Evolutionary conservation across 768 basidiomycete species (phyloP), one percentile per base, ranked within the genome.

Genomic region (Lactifluus hygrophoroides): DNA sequence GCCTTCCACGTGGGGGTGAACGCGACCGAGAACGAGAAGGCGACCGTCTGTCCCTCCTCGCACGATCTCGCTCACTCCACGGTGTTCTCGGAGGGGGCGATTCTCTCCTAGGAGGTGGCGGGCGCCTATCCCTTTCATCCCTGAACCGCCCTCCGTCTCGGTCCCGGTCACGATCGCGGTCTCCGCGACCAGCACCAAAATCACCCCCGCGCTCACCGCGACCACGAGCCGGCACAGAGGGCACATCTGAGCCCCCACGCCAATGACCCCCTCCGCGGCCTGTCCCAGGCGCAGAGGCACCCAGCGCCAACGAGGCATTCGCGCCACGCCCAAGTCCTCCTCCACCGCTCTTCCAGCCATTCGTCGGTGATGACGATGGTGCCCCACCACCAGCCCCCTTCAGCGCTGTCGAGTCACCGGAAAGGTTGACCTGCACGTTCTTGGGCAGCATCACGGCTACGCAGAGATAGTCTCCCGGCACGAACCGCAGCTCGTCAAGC

Each of bases 391-490:
- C 65, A 68, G 74, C 70, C 34, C 73, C 80, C 68, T 82, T 84
- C 71, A 80, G 77, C 16, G 75, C 66, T 14, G 77, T 66, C 11
- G 53, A 1, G 57, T 86, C 86, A 6, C 70, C 75, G 3, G 80
- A 28, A 8, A 59, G 30, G 47, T 25, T 77, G 11, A 65, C 64
- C 17, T 69, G 67, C 8, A 70, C 72, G 60, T 80, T 80, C 72
- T 88, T 89, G 14, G 90, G 90, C 42, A 91, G 76, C 28, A 86
- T 69, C 25, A 92, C 82, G n/a, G 86, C 77, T 47, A 91, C 75
- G 63, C 82, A 80, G 38, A 92, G 78, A 65, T 82, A 90, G 66
- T 92, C 90, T 17, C 90, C 90, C 0, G 89, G 88, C 0, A 89
- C 77, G 65, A 92, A 88, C 37, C 86, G 76, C 27, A 92, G 74